A percentile compares a stretch with the other conserved stretches of the same genome.
Evolutionary conservation across 306 rosid genomes (phyloP).

Genomic region (Lotus japonicus): DNA sequence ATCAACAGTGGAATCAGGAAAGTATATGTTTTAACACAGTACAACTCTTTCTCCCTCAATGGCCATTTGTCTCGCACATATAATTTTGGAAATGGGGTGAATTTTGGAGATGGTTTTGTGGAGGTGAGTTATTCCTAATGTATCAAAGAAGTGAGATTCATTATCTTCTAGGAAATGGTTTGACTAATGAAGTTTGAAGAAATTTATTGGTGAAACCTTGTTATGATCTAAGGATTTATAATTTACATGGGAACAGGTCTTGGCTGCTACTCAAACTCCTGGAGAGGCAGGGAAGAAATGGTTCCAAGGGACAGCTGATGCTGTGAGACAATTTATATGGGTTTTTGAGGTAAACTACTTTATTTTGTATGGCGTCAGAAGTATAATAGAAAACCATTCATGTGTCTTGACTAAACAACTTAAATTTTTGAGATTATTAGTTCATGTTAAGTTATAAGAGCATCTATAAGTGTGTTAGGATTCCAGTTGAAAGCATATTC

Average conservation of each 20-base stretch:
- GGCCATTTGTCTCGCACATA: constrained; percentile 75
- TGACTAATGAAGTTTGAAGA: not conserved
- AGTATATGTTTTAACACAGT: constrained; percentile 72
- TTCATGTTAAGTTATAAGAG: too few relatives aligned
- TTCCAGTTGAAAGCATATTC: too few relatives aligned
- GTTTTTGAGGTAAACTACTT: constrained; percentile 59
- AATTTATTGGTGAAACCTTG: not conserved
- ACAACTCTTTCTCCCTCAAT: constrained; percentile 83
- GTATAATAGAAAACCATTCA: too few relatives aligned
- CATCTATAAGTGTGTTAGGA: too few relatives aligned
- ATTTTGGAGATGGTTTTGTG: constrained; percentile 71
- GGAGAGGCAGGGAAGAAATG: constrained; percentile 78
- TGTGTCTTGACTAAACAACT: too few relatives aligned
- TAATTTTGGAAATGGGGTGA: constrained; percentile 55
- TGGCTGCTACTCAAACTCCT: constrained; percentile 89
- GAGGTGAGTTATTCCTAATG: constrained; percentile 42
- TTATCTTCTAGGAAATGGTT: not conserved
- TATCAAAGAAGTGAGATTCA: not conserved
- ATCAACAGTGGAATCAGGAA: constrained; percentile 79
- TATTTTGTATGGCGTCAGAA: not conserved
- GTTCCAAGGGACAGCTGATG: constrained; percentile 95
- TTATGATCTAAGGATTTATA: constrained; percentile 7
- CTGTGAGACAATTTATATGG: constrained; percentile 81
- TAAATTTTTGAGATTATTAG: too few relatives aligned
- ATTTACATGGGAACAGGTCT: constrained; percentile 45